These are phyloP conservation scores for Noccaea caerulescens DNA, from an alignment of 345 rosid genomes.

Conservation along the genomic window DNA sequence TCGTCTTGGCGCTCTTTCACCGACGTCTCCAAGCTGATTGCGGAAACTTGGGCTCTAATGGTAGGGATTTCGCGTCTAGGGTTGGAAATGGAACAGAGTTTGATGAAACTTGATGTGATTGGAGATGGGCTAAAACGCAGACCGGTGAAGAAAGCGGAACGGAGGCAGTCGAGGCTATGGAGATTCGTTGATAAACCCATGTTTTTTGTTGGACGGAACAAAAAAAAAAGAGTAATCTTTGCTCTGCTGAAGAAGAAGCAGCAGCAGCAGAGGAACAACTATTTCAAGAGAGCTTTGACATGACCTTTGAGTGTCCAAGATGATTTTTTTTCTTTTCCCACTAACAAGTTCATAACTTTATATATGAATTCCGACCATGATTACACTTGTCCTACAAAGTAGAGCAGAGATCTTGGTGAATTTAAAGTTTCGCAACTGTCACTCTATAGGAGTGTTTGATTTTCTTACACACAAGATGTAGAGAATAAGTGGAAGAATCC, in stretches of 20 bases:
- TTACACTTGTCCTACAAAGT: too few species aligned
- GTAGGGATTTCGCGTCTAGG: slow-evolving; percentile 37
- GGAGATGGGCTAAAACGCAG: slow-evolving; percentile 35
- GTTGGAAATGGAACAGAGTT: slow-evolving; percentile 38
- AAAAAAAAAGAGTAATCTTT: too few species aligned
- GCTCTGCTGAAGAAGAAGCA: too few species aligned
- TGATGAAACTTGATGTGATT: slow-evolving; percentile 39
- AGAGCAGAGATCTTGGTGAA: too few species aligned
- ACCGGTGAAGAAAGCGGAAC: slow-evolving; percentile 56
- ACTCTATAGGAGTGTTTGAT: too few species aligned
- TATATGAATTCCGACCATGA: too few species aligned
- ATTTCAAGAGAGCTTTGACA: too few species aligned
- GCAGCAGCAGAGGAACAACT: too few species aligned
- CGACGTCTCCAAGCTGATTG: slow-evolving; percentile 59
- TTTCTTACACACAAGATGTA: background rate
- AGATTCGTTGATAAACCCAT: slow-evolving; percentile 73
- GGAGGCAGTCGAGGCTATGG: slow-evolving; percentile 59
- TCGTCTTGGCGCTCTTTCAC: slow-evolving; percentile 54
- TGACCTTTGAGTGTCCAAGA: too few species aligned
- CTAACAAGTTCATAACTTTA: too few species aligned
- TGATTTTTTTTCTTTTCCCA: too few species aligned
- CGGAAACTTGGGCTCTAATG: slow-evolving; percentile 52
- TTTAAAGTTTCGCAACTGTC: background rate
- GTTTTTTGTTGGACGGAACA: slow-evolving; percentile 13
- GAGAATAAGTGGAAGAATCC: background rate